Base-by-base conservation (phyloP, 192 early-diverging fungal genomes). In the Lunasporangiospora selenospora region DNA sequence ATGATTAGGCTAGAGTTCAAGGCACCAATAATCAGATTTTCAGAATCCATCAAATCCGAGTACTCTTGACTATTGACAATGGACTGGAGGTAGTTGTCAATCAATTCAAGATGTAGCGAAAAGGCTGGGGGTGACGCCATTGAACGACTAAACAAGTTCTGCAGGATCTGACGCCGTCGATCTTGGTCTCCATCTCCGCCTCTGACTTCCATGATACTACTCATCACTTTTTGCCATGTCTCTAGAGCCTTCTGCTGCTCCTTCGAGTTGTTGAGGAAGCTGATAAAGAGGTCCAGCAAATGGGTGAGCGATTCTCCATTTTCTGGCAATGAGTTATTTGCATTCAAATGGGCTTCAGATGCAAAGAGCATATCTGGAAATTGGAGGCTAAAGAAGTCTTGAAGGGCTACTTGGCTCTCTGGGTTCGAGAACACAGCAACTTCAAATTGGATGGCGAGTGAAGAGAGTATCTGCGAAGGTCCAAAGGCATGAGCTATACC, bases 361-460 rank as follows among this genome's bases (percentile, higher is more conserved):
- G 53, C 48, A 48, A 73, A 36, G 15, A 73, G 48, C 69, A 73
- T 73, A 11, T 73, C 69, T 8, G 60, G 60, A 37, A 73, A 73
- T 13, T 73, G 69, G 8, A 55, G 18, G 10, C 58, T 56, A 41
- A 73, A 73, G 43, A 73, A 73, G 37, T 63, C 60, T 6, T 73
- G 55, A 53, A 73, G 43, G 1, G 60, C 69, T 21, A 57, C 63
- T 13, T 73, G 69, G 24, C 69, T 73, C 11, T 45, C 61, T 6
- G 69, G 42, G 46, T 73, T 73, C 34, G 69, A 63, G 60, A 73
- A 73, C 27, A 73, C 69, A 12, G 30, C 55, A 16, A 73, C 69
- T 40, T 73, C 69, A 53, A 73, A 73, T 10, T 73, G 58, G 16
- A 73, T 30, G 4, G 69, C 69, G 21, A 73, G 29, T 5, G 61